Percentiles rank a stretch among this genome's conserved stretches.
Evolutionary conservation across 305 asterid species (phyloP).

Genomic region (Solanum aculeatissimum): DNA sequence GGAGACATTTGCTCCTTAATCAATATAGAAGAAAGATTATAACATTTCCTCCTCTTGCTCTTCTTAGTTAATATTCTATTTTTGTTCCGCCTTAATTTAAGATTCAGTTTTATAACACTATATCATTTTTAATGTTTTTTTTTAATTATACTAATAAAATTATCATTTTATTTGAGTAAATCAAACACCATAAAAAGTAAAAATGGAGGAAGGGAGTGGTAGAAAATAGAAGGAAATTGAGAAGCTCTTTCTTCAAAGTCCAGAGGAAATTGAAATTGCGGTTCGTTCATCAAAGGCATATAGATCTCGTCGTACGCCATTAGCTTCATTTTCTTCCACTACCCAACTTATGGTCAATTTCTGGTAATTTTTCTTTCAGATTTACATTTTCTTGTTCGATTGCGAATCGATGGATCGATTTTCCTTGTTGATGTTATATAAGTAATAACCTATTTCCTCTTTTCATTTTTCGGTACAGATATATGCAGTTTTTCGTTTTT

Average conservation of each 20-base stretch:
- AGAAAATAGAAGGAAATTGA: not conserved
- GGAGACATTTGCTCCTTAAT: too few species aligned
- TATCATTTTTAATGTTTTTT: too few species aligned
- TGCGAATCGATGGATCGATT: not conserved
- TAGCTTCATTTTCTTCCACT: not conserved
- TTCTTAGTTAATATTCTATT: not conserved
- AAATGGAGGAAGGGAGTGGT: not conserved
- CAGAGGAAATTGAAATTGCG: not conserved
- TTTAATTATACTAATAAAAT: too few species aligned
- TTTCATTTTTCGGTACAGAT: not conserved
- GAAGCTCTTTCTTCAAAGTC: not conserved
- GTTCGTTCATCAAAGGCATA: not conserved
- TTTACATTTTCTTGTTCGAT: not conserved
- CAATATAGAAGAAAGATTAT: too few species aligned
- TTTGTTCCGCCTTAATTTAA: too few species aligned
- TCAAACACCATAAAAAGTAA: too few species aligned
- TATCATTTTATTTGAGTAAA: too few species aligned
- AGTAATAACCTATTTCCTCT: not conserved
- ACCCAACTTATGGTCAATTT: not conserved
- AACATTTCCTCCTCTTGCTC: too few species aligned
- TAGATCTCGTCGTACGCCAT: not conserved
- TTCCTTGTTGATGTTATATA: not conserved
- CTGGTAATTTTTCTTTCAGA: not conserved
- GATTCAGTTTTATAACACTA: too few species aligned
- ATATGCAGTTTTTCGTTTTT: not conserved